phyloP scores from a whole-genome alignment of 2,329 filamentous ascomycete species.

The Amesomyces nigricolor region DNA sequence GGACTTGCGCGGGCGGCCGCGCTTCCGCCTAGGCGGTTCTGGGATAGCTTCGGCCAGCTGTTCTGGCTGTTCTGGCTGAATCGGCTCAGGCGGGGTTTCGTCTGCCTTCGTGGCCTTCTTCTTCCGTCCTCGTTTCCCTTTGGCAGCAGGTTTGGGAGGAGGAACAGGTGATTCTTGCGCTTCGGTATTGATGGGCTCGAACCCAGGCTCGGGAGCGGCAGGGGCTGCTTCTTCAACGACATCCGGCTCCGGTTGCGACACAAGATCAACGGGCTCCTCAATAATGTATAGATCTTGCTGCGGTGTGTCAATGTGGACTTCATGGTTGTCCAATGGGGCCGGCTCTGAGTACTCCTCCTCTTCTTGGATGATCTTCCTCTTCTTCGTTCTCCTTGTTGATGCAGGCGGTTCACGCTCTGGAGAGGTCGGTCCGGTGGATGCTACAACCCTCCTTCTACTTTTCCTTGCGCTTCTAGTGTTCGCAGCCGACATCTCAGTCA shows the following conservation, averaged over 20 bases:
- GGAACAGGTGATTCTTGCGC: neutral
- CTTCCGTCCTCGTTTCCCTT: conserved; percentile 30
- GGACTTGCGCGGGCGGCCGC: conserved; percentile 40
- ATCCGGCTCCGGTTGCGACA: neutral
- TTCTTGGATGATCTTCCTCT: conserved; percentile 10
- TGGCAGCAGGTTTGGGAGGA: conserved; percentile 12
- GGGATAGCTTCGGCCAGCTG: neutral
- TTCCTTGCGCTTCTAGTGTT: conserved; percentile 11
- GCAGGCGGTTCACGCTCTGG: conserved; percentile 5
- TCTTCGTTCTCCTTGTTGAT: conserved; percentile 11
- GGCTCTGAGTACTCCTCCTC: conserved; percentile 6
- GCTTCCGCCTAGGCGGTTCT: conserved; percentile 31
- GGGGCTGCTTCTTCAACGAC: neutral
- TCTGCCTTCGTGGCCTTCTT: conserved; percentile 22
- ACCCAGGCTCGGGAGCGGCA: neutral
- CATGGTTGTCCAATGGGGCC: neutral
- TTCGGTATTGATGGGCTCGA: neutral
- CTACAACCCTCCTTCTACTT: conserved; percentile 3
- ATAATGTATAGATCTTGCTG: neutral
- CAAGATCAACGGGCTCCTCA: neutral
- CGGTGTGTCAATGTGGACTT: neutral
- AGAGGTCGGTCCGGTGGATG: neutral
- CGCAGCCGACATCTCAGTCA: conserved; percentile 15
- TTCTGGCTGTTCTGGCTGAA: conserved; percentile 2
- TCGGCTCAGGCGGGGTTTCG: neutral